A percentile compares a stretch with the other conserved stretches of the same genome.
Evolutionary conservation across 2,329 filamentous ascomycete species (phyloP).

Genomic region (Paraphaeosphaeria minitans): DNA sequence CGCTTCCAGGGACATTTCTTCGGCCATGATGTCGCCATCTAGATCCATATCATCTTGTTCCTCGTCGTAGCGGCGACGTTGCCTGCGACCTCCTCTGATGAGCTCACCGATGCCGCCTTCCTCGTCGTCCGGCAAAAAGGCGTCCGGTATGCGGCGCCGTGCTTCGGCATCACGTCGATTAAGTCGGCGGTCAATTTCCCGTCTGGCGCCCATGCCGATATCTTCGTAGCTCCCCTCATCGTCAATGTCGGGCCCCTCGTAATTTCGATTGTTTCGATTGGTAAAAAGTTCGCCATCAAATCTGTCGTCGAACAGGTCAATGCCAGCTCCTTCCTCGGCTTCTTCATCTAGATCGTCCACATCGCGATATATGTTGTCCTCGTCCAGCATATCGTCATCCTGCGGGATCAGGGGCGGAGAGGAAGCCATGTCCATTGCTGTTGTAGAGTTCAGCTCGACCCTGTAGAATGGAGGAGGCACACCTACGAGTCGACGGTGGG

Average conservation of each 20-base stretch:
- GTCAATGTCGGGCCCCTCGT: constrained; percentile 74
- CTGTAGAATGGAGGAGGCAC: constrained; percentile 5
- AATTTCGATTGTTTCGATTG: constrained; percentile 61
- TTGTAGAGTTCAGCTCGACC: constrained; percentile 29
- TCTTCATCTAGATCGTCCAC: constrained; percentile 71
- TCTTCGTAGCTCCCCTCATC: constrained; percentile 76
- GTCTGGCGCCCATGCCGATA: constrained; percentile 68
- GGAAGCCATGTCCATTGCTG: constrained; percentile 56
- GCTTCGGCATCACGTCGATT: constrained; percentile 74
- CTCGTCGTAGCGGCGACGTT: constrained; percentile 91
- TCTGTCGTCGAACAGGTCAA: constrained; percentile 73
- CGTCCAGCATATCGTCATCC: constrained; percentile 70
- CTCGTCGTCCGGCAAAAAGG: constrained; percentile 81
- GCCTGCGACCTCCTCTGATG: constrained; percentile 80
- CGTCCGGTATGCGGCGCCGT: constrained; percentile 69
- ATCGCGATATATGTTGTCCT: constrained; percentile 68
- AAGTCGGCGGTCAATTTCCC: constrained; percentile 73
- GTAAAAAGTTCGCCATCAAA: constrained; percentile 65
- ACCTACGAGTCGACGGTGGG: constrained; percentile 68
- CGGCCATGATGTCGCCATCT: constrained; percentile 92
- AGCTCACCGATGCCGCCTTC: constrained; percentile 85
- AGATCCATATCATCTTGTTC: constrained; percentile 87
- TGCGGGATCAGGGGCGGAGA: constrained; percentile 70
- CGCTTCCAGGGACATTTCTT: constrained; percentile 90
- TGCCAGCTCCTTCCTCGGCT: constrained; percentile 72